A percentile compares a stretch with the other conserved stretches of the same genome.
Conservation (phyloP, 129 eudicot species). For the Arctium lappa region DNA sequence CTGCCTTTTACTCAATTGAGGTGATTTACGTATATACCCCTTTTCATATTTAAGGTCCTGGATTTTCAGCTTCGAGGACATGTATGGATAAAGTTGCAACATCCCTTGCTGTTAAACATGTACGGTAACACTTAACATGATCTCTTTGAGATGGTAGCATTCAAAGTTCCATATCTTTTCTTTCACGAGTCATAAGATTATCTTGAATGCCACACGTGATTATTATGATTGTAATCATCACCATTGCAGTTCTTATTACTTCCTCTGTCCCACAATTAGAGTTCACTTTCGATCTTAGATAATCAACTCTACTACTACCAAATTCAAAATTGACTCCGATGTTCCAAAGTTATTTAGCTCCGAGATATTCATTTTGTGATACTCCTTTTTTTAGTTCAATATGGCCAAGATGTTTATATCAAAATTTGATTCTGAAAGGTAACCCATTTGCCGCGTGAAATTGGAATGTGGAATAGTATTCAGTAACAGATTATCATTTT, state of each 20-base stretch:
- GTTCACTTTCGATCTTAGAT: neutral
- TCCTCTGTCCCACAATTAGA: neutral
- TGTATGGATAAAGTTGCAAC: slow-evolving; percentile 98
- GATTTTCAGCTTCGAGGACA: slow-evolving; percentile 65
- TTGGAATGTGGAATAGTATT: no score
- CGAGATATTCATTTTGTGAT: no score
- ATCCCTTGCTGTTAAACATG: slow-evolving; percentile 73
- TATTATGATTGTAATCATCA: neutral
- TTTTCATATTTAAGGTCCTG: slow-evolving; percentile 64
- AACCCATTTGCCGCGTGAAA: no score
- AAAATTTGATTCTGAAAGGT: no score
- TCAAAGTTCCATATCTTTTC: neutral
- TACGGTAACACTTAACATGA: slow-evolving; percentile 30
- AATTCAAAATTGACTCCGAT: no score
- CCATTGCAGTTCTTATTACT: neutral
- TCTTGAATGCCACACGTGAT: neutral
- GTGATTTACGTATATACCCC: neutral
- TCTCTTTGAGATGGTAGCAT: neutral
- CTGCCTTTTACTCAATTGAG: slow-evolving; percentile 6
- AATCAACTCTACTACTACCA: neutral
- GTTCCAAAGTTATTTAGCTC: no score
- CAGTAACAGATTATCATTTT: no score
- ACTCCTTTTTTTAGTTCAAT: no score
- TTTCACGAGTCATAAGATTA: neutral
- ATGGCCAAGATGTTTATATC: no score